phyloP scores from a whole-genome alignment of 2,329 filamentous ascomycete species.

The Falciphora oryzae region DNA sequence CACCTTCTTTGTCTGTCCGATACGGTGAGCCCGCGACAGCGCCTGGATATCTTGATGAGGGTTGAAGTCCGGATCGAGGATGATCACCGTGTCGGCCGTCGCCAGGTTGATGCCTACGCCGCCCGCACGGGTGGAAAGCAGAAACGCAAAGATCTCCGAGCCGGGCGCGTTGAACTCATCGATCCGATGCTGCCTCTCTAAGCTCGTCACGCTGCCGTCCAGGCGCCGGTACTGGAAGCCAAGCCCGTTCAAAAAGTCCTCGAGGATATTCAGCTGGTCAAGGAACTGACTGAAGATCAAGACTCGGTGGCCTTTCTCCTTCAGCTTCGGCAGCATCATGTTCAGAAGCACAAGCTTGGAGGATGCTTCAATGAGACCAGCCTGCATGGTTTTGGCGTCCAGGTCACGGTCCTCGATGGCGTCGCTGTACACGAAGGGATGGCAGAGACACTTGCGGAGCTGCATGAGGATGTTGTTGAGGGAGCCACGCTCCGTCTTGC shows the following conservation, averaged over 20 bases:
- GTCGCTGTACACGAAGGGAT: constrained; percentile 90
- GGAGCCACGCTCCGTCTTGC: constrained; percentile 66
- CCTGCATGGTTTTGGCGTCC: constrained; percentile 56
- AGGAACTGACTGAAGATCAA: constrained; percentile 96
- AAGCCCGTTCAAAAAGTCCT: constrained; percentile 81
- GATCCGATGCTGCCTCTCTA: constrained; percentile 91
- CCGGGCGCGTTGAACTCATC: constrained; percentile 86
- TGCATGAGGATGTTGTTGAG: constrained; percentile 96
- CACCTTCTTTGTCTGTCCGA: constrained; percentile 94
- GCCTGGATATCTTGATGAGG: constrained; percentile 97
- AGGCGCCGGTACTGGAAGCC: constrained; percentile 71
- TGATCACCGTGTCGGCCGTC: constrained; percentile 95
- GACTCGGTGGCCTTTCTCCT: constrained; percentile 80
- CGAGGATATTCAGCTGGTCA: constrained; percentile 78
- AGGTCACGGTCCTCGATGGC: constrained; percentile 79
- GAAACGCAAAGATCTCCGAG: constrained; percentile 80
- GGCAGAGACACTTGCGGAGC: constrained; percentile 87
- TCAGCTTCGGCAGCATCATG: constrained; percentile 79
- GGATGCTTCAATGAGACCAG: constrained; percentile 85
- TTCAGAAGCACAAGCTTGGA: constrained; percentile 82
- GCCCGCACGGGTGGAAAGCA: constrained; percentile 89
- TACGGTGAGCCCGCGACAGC: constrained; percentile 87
- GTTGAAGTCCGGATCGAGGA: constrained; percentile 95
- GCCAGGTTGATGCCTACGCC: constrained; percentile 97
- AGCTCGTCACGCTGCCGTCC: constrained; percentile 73